Evolutionary conservation across 1,284 basidiomycete species (phyloP).

Genomic region (Tylopilus sp.): DNA sequence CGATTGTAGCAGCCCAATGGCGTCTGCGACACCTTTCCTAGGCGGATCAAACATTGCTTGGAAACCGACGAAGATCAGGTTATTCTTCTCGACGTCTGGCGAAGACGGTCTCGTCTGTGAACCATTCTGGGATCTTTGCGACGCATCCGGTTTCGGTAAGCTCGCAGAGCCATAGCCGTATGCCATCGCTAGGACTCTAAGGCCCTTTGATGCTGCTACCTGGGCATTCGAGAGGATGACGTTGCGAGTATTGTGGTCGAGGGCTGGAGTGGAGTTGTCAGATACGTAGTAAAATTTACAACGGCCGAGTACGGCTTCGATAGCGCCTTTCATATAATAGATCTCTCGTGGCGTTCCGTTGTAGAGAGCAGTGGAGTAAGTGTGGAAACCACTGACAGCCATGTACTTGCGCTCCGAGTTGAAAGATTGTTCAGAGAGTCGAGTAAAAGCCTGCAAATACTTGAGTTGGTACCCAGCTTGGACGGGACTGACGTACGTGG

Average conservation of each 20-base stretch:
- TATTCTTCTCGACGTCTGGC: constrained; percentile 46
- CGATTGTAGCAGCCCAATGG: constrained; percentile 74
- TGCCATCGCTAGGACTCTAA: constrained; percentile 89
- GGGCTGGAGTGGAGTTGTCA: constrained; percentile 74
- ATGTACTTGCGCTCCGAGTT: constrained; percentile 92
- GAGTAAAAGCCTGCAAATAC: constrained; percentile 59
- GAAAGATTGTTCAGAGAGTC: constrained; percentile 82
- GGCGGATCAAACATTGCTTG: constrained; percentile 97
- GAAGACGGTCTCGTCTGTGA: constrained; percentile 27
- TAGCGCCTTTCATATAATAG: constrained; percentile 90
- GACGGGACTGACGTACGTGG: constrained; percentile 43
- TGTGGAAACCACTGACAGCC: constrained; percentile 76
- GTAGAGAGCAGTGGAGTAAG: constrained; percentile 31
- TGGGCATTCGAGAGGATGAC: constrained; percentile 71
- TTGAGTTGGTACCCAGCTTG: constrained; percentile 5
- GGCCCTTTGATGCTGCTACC: constrained; percentile 68
- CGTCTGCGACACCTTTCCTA: constrained; percentile 86
- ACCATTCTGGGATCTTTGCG: constrained; percentile 11
- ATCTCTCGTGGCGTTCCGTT: constrained; percentile 57
- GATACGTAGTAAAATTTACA: constrained; percentile 88
- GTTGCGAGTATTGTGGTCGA: constrained; percentile 66
- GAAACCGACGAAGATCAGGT: constrained; percentile 87
- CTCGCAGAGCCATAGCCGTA: constrained; percentile 70
- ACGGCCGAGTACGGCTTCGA: constrained; percentile 80
- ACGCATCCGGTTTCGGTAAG: constrained; percentile 31